Base-by-base conservation (phyloP, 768 basidiomycete genomes). In the Hericium rajendrae region DNA sequence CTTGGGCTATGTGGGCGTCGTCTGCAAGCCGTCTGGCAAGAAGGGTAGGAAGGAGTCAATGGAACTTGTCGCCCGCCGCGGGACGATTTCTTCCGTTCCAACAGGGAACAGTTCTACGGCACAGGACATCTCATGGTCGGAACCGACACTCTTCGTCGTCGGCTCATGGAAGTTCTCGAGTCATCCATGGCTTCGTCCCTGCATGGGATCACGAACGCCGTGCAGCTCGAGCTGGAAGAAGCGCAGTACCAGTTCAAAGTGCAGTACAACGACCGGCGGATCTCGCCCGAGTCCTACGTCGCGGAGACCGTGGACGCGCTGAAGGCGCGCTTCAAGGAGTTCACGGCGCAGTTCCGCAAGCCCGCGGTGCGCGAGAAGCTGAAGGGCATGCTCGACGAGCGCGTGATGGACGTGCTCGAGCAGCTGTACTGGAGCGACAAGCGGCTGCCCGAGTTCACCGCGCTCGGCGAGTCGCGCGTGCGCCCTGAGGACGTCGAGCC, bases 241-340 rank as follows among this genome's bases (percentile, higher is more conserved):
- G 86, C 97, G 2, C 86, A 86, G 12, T 99, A 99, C 70, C 97
- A 98, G 70, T 99, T 99, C 82, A 99, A 99, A 73, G 97, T 99
- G 2, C 88, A 94, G 69, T 92, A 91, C 74, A 99, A 99, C 67
- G 97, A 99, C 72, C 85, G 92, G 22, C 82, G 91, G 22, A 90
- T 97, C 59, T 88, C 90, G 1, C 86, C 97, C 11, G 97, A 99
- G 70, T 94, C 92, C 1, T 99, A 99, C 68, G 91, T 99, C 51
- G 94, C 97, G 6, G 97, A 98, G 73, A 94, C 94, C 2, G 86
- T 98, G 72, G 97, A 99, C 67, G 76, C 81, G 6, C 82, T 99
- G 60, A 99, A 99, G 73, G 78, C 80, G 0, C 83, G 86, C 48
- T 95, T 99, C 79, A 90, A 87, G 66, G 85, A 91, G 39, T 86